Evolutionary conservation across 805 yeast genomes (phyloP).

Genomic region (Ogataea trehalophila): DNA sequence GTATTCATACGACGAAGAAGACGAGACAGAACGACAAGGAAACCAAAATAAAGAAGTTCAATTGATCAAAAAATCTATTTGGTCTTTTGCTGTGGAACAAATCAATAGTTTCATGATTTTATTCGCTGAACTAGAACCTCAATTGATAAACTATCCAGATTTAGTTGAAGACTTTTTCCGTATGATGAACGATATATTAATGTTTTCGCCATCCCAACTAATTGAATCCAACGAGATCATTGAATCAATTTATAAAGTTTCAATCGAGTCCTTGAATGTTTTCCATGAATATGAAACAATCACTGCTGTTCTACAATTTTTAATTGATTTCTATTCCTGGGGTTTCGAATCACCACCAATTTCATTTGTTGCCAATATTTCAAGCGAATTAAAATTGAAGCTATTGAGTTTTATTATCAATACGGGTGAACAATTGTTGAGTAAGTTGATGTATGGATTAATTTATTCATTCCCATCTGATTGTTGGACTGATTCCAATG

Average conservation of each 20-base stretch:
- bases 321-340: constrained; percentile 82
- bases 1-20: constrained; percentile 50
- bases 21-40: constrained; percentile 19
- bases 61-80: constrained; percentile 51
- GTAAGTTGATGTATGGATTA: constrained; percentile 57
- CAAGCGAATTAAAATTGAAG: constrained; percentile 42
- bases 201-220: constrained; percentile 62
- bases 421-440: constrained; percentile 54
- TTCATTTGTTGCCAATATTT: constrained; percentile 57
- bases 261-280: constrained; percentile 45
- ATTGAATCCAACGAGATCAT: constrained; percentile 43
- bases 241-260: constrained; percentile 51
- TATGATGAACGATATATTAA: constrained; percentile 70
- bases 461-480: constrained; percentile 69
- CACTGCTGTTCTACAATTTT: constrained; percentile 62
- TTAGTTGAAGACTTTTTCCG: constrained; percentile 82
- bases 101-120: constrained; percentile 50
- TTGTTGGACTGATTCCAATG: constrained; percentile 68
- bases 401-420: constrained; percentile 43
- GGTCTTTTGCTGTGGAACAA: constrained; percentile 71
- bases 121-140: constrained; percentile 26
- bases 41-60: too few species aligned
- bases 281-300: constrained; percentile 71
- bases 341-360: constrained; percentile 79
- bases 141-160: constrained; percentile 45